Conservation (phyloP, 805 yeast species). For the Blastobotrys terrestris region DNA sequence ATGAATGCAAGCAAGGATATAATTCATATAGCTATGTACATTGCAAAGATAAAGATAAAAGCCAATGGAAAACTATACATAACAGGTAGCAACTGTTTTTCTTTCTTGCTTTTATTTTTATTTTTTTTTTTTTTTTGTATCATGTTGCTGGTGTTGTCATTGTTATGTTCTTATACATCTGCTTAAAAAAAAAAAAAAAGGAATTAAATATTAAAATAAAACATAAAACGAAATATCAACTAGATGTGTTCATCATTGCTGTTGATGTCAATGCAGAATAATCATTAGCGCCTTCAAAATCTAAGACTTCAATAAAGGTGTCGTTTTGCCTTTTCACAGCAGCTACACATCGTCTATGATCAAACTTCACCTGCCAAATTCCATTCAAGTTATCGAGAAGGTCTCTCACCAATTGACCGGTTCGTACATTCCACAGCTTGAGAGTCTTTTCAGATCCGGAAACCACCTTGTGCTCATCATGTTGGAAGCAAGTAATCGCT, state of each 20-base stretch:
- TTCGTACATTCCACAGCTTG: constrained; percentile 78
- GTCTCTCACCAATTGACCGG: constrained; percentile 68
- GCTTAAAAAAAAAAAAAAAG: too few relatives aligned
- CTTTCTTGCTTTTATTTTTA: too few relatives aligned
- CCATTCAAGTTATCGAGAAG: constrained; percentile 71
- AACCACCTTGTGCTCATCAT: constrained; percentile 74
- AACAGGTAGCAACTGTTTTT: too few relatives aligned
- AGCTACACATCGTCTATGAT: constrained; percentile 76
- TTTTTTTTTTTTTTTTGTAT: too few relatives aligned
- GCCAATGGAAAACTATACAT: too few relatives aligned
- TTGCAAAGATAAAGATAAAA: too few relatives aligned
- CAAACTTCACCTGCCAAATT: constrained; percentile 93
- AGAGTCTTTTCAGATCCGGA: constrained; percentile 87
- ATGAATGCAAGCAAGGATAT: too few relatives aligned
- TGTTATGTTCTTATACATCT: too few relatives aligned
- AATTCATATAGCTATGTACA: too few relatives aligned
- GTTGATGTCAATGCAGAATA: background rate
- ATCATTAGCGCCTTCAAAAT: constrained; percentile 45
- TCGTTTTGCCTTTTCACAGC: constrained; percentile 72
- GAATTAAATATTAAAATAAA: too few relatives aligned
- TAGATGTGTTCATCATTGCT: background rate
- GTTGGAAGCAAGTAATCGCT: constrained; percentile 91
- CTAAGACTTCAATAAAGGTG: constrained; percentile 79
- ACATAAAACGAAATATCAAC: background rate
- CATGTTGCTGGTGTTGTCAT: too few relatives aligned